Conservation (phyloP, 2,329 filamentous ascomycete genomes). For the Volutella citrinella region DNA sequence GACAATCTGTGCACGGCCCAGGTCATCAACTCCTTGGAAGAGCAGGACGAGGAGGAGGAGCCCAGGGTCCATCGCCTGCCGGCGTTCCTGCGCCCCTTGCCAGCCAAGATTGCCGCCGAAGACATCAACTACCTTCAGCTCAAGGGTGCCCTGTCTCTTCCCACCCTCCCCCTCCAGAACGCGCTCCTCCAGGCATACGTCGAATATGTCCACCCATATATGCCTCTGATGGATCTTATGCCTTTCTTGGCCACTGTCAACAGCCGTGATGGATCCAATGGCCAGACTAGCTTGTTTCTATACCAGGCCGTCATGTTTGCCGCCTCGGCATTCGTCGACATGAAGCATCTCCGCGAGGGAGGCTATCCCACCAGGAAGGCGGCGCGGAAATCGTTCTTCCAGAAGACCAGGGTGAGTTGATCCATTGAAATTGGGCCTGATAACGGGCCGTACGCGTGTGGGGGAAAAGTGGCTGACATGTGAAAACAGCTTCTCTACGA, state of each 20-base stretch:
- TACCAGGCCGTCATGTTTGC: conserved; percentile 97
- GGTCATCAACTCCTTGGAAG: conserved; percentile 46
- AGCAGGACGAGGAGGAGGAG: conserved; percentile 48
- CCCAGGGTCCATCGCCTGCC: conserved; percentile 50
- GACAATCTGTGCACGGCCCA: conserved; percentile 39
- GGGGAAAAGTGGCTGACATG: too few relatives aligned
- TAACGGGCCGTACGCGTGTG: too few relatives aligned
- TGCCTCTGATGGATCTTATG: conserved; percentile 77
- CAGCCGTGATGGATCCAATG: conserved; percentile 63
- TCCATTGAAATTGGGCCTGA: too few relatives aligned
- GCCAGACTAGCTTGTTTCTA: conserved; percentile 76
- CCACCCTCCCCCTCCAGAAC: conserved; percentile 67
- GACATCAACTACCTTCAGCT: conserved; percentile 79
- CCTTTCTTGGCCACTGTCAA: conserved; percentile 60
- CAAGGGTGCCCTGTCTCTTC: conserved; percentile 82
- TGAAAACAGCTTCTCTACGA: conserved; percentile 73
- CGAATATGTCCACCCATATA: conserved; percentile 90
- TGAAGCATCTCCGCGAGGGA: conserved; percentile 69
- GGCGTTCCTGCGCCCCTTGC: conserved; percentile 75
- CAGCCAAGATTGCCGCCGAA: conserved; percentile 71
- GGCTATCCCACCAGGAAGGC: conserved; percentile 77
- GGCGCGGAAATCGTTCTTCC: conserved; percentile 84
- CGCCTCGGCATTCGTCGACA: conserved; percentile 82
- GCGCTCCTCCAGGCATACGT: conserved; percentile 79
- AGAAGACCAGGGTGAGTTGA: conserved; percentile 74